Evolutionary conservation across 768 basidiomycete genomes (phyloP), one percentile per base, ranked within the genome.

Genomic region (Rhodotorula paludigena): DNA sequence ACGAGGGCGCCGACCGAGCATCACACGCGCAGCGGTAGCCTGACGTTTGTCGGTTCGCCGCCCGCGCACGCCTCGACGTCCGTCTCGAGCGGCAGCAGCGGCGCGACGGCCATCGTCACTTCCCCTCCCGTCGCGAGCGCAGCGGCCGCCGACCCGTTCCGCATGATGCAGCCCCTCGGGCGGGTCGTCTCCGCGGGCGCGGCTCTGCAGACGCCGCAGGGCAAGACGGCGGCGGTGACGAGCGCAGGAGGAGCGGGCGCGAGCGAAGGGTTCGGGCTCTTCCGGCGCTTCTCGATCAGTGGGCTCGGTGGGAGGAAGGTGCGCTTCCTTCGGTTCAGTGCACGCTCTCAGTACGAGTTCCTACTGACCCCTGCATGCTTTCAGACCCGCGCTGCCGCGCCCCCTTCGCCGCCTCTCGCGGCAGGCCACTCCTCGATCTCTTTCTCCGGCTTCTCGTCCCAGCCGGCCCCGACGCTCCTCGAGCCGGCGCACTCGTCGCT

Each of bases 101-200:
- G 9, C n/a, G 16, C 47, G 23, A 38, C 21, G 9, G 12, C 33
- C 32, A 8, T 33, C 25, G 23, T 47, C n/a, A 47, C 41, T 9
- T 23, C 30, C 11, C 30, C 41, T 10, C 41, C 56, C 30, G n/a
- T n/a, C n/a, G 25, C 48, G 38, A 47, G 38, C 35, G 41, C 59
- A 2, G 59, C 59, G 2, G 36, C 56, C 21, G 28, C 14, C 2
- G 67, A 68, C 45, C 62, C 63, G 18, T 52, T 59, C 33, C 39
- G 47, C 9, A 45, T 62, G 47, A 71, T 66, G 64, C 64, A 66
- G 49, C 69, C 69, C 8, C 64, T 71, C 47, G 64, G 64, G 1
- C 28, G 69, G 28, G 69, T 71, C 38, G 64, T 66, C 57, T 51
- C 45, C 15, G 69, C 69, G 3, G 69, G 69, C 30, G 69, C 69